These are phyloP conservation scores for Knufia petricola DNA, from an alignment of 2,329 filamentous ascomycete genomes.

Conservation along the genomic window DNA sequence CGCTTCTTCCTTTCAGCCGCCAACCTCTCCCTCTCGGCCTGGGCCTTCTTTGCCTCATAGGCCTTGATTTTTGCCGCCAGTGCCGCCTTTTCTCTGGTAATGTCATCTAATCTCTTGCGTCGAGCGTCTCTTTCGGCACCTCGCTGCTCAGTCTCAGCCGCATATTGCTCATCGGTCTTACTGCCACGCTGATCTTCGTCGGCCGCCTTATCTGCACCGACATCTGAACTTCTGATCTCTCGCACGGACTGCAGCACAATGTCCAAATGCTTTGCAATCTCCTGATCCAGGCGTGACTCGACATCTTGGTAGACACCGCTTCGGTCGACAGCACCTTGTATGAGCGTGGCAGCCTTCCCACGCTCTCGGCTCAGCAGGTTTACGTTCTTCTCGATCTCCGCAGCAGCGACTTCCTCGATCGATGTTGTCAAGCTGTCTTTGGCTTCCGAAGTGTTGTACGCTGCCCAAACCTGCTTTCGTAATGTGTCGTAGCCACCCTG, in stretches of 20 bases:
- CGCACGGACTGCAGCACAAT: slow-evolving; percentile 46
- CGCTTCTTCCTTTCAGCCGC: slow-evolving; percentile 36
- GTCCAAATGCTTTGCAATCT: slow-evolving; percentile 46
- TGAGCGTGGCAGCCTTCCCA: slow-evolving; percentile 51
- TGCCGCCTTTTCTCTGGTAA: slow-evolving; percentile 42
- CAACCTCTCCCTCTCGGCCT: slow-evolving; percentile 31
- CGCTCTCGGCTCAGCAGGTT: slow-evolving; percentile 52
- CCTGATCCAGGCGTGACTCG: slow-evolving; percentile 43
- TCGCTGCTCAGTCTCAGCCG: slow-evolving; percentile 42
- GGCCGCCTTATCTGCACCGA: slow-evolving; percentile 46
- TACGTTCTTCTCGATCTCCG: slow-evolving; percentile 54
- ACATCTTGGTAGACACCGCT: slow-evolving; percentile 53
- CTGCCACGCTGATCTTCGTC: slow-evolving; percentile 47
- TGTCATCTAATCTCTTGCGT: slow-evolving; percentile 36
- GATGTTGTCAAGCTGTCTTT: slow-evolving; percentile 44
- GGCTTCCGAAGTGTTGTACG: slow-evolving; percentile 45
- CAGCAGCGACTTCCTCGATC: slow-evolving; percentile 47
- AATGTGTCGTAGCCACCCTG: slow-evolving; percentile 56
- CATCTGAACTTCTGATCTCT: slow-evolving; percentile 47
- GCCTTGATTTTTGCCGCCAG: slow-evolving; percentile 38
- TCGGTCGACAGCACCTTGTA: slow-evolving; percentile 55
- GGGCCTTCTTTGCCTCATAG: slow-evolving; percentile 30
- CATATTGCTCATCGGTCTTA: slow-evolving; percentile 54
- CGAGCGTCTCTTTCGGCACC: slow-evolving; percentile 42
- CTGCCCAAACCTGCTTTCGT: slow-evolving; percentile 51